Evolutionary conservation across 192 early-diverging fungal genomes (phyloP).

Genomic region (Geranomyces michiganensis): DNA sequence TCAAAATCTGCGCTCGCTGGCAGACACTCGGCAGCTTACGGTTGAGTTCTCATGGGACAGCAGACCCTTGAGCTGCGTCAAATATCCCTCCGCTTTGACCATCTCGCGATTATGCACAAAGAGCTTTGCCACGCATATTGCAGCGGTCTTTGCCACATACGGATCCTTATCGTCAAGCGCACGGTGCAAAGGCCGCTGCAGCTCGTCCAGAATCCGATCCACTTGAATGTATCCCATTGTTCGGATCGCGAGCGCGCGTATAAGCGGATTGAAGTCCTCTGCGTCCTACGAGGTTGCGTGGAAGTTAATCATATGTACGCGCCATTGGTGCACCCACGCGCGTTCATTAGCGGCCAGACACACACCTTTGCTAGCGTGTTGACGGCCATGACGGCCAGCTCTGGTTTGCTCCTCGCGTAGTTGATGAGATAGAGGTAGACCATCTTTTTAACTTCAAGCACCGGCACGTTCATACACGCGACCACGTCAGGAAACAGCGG

Average conservation of each 20-base stretch:
- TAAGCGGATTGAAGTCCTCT: conserved; percentile 89
- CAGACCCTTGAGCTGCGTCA: conserved; percentile 87
- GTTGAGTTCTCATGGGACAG: conserved; percentile 89
- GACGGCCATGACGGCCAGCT: conserved; percentile 91
- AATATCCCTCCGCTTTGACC: conserved; percentile 84
- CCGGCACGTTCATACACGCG: conserved; percentile 86
- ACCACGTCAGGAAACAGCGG: conserved; percentile 90
- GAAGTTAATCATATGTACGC: too few species aligned
- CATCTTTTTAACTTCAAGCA: conserved; percentile 67
- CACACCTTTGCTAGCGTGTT: conserved; percentile 81
- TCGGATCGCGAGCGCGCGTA: conserved; percentile 92
- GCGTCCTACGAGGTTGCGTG: conserved; percentile 67
- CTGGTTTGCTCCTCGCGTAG: conserved; percentile 90
- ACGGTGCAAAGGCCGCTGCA: conserved; percentile 83
- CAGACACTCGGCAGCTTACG: conserved; percentile 39
- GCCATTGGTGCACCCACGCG: too few species aligned
- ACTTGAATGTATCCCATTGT: conserved; percentile 98
- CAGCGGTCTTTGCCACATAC: conserved; percentile 96
- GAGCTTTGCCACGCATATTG: conserved; percentile 91
- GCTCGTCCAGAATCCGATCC: conserved; percentile 82
- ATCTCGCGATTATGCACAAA: conserved; percentile 85
- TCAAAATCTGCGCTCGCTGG: too few species aligned
- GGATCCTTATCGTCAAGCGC: conserved; percentile 87
- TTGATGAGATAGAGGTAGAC: conserved; percentile 97
- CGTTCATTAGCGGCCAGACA: too few species aligned